phyloP scores from a whole-genome alignment of 2,329 filamentous ascomycete species.

The Coniella lustricola region DNA sequence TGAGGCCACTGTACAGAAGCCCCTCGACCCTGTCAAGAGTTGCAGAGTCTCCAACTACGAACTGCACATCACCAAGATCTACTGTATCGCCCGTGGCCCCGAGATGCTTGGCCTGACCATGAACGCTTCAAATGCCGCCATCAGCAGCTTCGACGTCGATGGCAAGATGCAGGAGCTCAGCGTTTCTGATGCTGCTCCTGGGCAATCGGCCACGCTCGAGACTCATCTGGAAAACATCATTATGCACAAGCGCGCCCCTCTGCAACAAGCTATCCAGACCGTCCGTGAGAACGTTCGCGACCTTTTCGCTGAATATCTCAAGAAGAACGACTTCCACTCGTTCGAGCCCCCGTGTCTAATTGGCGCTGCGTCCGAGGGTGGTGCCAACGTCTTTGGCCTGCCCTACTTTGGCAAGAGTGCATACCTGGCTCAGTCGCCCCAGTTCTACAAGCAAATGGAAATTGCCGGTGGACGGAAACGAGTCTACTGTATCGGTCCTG shows the following conservation, averaged over 20 bases:
- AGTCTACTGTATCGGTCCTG: conserved; percentile 71
- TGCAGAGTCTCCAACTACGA: conserved; percentile 74
- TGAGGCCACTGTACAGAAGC: conserved; percentile 73
- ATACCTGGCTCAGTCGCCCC: conserved; percentile 71
- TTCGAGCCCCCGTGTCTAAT: conserved; percentile 89
- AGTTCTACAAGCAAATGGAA: conserved; percentile 84
- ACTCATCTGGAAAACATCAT: conserved; percentile 87
- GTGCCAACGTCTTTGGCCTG: conserved; percentile 83
- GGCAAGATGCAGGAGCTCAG: conserved; percentile 34
- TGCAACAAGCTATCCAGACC: conserved; percentile 72
- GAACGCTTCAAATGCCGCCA: conserved; percentile 45
- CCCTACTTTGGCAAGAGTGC: conserved; percentile 84
- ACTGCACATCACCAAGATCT: conserved; percentile 82
- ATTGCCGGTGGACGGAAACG: conserved; percentile 72
- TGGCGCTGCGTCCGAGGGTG: conserved; percentile 85
- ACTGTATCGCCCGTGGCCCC: conserved; percentile 61
- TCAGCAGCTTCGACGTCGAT: conserved; percentile 55
- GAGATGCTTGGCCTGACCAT: conserved; percentile 52
- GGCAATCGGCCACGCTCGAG: conserved; percentile 68
- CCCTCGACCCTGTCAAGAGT: conserved; percentile 82
- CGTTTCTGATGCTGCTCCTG: conserved; percentile 29
- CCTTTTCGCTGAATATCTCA: conserved; percentile 54
- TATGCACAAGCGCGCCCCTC: conserved; percentile 84
- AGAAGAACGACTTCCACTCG: conserved; percentile 65
- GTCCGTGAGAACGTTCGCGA: conserved; percentile 28